phyloP scores from a whole-genome alignment of 352 stramenopile genomes.

The Pythium myriotylum region DNA sequence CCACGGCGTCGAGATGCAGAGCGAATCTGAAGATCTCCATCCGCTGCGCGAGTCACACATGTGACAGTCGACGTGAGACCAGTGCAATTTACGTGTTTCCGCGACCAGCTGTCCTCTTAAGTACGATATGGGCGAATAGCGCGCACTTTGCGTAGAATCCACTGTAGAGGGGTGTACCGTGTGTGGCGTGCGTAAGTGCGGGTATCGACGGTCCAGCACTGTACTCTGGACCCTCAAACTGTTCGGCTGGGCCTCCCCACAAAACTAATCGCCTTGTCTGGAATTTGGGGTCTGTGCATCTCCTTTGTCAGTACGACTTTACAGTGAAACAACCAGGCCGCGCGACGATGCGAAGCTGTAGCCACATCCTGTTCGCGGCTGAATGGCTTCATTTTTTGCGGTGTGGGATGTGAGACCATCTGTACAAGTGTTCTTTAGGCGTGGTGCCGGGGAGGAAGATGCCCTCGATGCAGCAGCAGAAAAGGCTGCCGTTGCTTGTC shows the following conservation, averaged over 20 bases:
- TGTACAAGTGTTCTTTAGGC: slow-evolving; percentile 9
- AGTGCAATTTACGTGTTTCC: neutral
- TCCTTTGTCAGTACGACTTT: too few species aligned
- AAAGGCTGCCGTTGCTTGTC: neutral
- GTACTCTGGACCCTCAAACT: neutral
- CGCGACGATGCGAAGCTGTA: neutral
- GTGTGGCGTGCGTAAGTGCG: too few species aligned
- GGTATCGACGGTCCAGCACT: too few species aligned
- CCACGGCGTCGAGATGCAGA: too few species aligned
- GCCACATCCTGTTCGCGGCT: neutral
- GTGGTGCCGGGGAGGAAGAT: neutral
- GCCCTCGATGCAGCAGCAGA: neutral
- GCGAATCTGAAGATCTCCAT: too few species aligned
- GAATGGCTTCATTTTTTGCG: neutral
- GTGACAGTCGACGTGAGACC: slow-evolving; percentile 4
- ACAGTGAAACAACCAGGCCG: too few species aligned
- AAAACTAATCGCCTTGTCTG: neutral
- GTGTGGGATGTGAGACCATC: slow-evolving; percentile 15
- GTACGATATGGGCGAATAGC: too few species aligned
- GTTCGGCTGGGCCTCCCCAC: neutral
- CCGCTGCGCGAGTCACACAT: neutral
- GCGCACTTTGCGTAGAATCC: neutral
- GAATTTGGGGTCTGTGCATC: neutral
- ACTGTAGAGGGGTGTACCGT: neutral
- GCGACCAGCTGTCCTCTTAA: neutral